Conservation (phyloP, 2,329 filamentous ascomycete species). For the Aspergillus felis region DNA sequence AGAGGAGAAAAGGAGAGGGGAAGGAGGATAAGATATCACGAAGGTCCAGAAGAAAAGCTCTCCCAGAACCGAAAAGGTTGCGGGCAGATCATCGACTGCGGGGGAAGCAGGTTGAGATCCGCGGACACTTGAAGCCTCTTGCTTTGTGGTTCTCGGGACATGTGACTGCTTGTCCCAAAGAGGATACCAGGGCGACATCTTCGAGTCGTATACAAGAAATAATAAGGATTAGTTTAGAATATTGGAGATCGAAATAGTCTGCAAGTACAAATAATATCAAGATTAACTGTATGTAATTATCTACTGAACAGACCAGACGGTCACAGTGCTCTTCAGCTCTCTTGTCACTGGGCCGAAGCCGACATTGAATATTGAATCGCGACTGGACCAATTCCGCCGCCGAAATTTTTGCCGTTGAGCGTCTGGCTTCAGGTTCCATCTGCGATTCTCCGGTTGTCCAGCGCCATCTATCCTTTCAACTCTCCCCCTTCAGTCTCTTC, state of each 20-base stretch:
- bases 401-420: constrained; percentile 16
- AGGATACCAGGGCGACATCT: background rate
- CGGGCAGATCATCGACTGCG: constrained; percentile 2
- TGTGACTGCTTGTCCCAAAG: constrained; percentile 8
- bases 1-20: constrained; percentile 1
- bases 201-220: background rate
- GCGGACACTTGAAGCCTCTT: constrained; percentile 14
- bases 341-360: background rate
- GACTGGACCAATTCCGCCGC: constrained; percentile 6
- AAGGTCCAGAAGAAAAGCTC: background rate
- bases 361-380: background rate
- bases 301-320: background rate
- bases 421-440: background rate
- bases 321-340: too few species aligned
- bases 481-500: constrained; percentile 13
- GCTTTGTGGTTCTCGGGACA: constrained; percentile 11
- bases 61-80: constrained; percentile 1
- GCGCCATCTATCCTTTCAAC: background rate
- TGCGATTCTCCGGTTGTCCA: background rate
- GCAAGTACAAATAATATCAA: background rate
- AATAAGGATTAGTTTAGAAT: background rate
- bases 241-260: background rate
- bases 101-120: constrained; percentile 5
- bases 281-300: background rate
- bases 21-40: background rate